Percentiles rank a stretch among this genome's conserved stretches.
These are phyloP conservation scores for Barbarea vulgaris DNA, from an alignment of 345 rosid genomes.

Conservation along the genomic window DNA sequence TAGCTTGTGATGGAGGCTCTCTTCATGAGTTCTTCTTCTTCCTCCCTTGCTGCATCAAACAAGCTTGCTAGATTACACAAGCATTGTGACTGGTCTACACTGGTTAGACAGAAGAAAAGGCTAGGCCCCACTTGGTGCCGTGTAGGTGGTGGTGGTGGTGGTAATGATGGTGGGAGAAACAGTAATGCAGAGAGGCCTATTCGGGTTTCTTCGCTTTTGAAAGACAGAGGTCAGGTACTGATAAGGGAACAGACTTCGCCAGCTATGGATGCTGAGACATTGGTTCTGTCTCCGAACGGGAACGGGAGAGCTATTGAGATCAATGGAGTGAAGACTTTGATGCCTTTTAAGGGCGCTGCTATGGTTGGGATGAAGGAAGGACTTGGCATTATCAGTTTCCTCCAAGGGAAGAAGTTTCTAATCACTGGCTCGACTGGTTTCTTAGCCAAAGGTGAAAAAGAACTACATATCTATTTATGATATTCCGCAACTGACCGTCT, in stretches of 20 bases:
- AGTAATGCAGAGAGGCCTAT: constrained; percentile 36
- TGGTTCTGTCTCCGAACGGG: constrained; percentile 61
- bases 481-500: background rate
- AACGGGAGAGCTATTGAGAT: constrained; percentile 48
- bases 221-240: constrained; percentile 49
- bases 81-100: constrained; percentile 32
- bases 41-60: constrained; percentile 40
- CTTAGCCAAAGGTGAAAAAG: constrained; percentile 71
- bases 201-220: constrained; percentile 54
- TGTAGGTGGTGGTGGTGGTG: constrained; percentile 46
- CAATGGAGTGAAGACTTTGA: constrained; percentile 56
- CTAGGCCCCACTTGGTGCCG: constrained; percentile 53
- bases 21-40: constrained; percentile 57
- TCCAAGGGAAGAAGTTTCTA: constrained; percentile 70
- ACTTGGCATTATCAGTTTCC: constrained; percentile 83
- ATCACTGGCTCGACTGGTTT: constrained; percentile 96
- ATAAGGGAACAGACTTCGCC: constrained; percentile 47
- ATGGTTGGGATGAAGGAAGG: constrained; percentile 68
- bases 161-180: constrained; percentile 40
- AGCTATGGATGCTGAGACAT: constrained; percentile 58
- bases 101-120: constrained; percentile 40
- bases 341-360: constrained; percentile 51
- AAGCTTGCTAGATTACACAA: constrained; percentile 32
- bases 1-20: constrained; percentile 68
- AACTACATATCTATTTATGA: background rate